These are phyloP conservation scores for Coprinopsis strossmayeri DNA, from an alignment of 768 basidiomycete species.

Conservation along the genomic window DNA sequence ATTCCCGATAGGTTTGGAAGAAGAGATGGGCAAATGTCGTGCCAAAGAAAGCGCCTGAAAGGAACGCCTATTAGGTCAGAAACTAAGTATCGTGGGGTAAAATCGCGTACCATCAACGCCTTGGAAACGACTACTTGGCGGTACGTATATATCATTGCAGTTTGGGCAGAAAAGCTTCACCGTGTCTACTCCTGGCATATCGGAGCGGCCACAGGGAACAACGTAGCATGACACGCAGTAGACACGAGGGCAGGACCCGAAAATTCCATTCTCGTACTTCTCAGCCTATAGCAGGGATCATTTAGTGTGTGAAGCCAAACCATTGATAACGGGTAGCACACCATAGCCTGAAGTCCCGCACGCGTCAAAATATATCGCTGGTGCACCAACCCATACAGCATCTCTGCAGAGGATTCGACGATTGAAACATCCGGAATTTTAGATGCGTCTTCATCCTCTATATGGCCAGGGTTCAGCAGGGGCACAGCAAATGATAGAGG, in stretches of 20 bases:
- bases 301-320: constrained; percentile 3
- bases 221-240: constrained; percentile 87
- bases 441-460: constrained; percentile 79
- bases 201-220: constrained; percentile 91
- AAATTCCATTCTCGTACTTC: constrained; percentile 88
- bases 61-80: constrained; percentile 5
- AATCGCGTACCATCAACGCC: constrained; percentile 80
- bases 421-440: constrained; percentile 99
- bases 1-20: constrained; percentile 95
- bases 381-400: constrained; percentile 96
- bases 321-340: constrained; percentile 27
- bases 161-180: constrained; percentile 98
- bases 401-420: constrained; percentile 94
- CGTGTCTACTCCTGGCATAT: constrained; percentile 93
- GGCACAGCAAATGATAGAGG: constrained; percentile 10
- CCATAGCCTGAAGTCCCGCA: constrained; percentile 92
- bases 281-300: constrained; percentile 58
- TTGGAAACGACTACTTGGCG: constrained; percentile 92
- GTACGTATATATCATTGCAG: constrained; percentile 95
- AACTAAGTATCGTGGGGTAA: background rate
- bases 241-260: constrained; percentile 93
- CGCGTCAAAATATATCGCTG: constrained; percentile 96
- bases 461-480: constrained; percentile 10
- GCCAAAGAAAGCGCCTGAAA: constrained; percentile 93
- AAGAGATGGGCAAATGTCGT: constrained; percentile 98